These are phyloP conservation scores for Trichoderma hamatum DNA, from an alignment of 2,329 filamentous ascomycete genomes.

Conservation along the genomic window DNA sequence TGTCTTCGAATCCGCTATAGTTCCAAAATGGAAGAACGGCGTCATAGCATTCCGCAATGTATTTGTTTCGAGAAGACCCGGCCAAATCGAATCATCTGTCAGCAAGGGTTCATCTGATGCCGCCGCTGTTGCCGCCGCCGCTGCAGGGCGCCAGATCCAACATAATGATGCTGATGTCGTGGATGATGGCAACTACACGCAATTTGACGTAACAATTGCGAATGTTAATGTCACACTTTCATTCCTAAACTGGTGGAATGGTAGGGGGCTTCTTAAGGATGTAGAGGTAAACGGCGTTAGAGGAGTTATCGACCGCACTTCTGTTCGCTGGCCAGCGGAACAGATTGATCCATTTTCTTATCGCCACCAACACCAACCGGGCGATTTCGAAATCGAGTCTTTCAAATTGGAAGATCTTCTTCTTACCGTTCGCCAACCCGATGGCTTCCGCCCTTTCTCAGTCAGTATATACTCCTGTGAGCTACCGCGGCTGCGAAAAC, in stretches of 20 bases:
- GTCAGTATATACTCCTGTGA: slow-evolving; percentile 97
- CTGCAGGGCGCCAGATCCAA: slow-evolving; percentile 64
- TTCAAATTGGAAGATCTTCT: slow-evolving; percentile 96
- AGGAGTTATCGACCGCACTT: slow-evolving; percentile 88
- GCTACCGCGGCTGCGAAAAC: slow-evolving; percentile 86
- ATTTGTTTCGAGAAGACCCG: slow-evolving; percentile 88
- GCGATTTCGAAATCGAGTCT: slow-evolving; percentile 94
- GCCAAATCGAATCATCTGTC: slow-evolving; percentile 78
- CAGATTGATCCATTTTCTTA: slow-evolving; percentile 82
- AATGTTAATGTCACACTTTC: slow-evolving; percentile 96
- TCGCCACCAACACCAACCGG: slow-evolving; percentile 82
- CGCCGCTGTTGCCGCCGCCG: slow-evolving; percentile 73
- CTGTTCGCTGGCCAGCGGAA: slow-evolving; percentile 67
- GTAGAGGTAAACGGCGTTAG: slow-evolving; percentile 93
- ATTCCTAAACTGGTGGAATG: slow-evolving; percentile 99
- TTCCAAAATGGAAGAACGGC: slow-evolving; percentile 91
- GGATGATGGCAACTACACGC: slow-evolving; percentile 95
- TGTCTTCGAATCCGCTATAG: slow-evolving; percentile 96
- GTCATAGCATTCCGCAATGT: slow-evolving; percentile 97
- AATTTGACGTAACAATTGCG: slow-evolving; percentile 93
- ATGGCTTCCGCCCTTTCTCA: slow-evolving; percentile 89
- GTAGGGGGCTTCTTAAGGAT: slow-evolving; percentile 85
- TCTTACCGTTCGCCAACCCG: slow-evolving; percentile 87
- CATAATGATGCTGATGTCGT: slow-evolving; percentile 42
- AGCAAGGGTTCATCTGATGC: slow-evolving; percentile 90